A percentile compares a stretch with the other conserved stretches of the same genome.
Conservation (phyloP, 139 green algal species). For the Gonium pectorale region DNA sequence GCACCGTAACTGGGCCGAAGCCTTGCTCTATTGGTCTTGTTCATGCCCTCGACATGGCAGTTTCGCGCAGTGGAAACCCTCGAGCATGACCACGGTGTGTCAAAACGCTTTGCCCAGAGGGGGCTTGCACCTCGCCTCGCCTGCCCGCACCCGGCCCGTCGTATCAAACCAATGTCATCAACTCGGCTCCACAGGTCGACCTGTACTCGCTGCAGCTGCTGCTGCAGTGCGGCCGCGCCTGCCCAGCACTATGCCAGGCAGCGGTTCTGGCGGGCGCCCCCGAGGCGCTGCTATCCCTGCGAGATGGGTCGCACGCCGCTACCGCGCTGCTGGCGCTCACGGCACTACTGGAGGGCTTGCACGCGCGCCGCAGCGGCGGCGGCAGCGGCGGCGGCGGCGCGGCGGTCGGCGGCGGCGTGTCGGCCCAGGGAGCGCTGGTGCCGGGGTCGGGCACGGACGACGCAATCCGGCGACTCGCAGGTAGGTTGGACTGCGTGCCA, state of each 20-base stretch:
- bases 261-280: conserved; percentile 46
- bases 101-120: no score
- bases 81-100: no score
- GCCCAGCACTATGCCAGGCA: conserved; percentile 59
- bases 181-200: conserved; percentile 35
- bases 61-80: no score
- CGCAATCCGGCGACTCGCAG: conserved; percentile 51
- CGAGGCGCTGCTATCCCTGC: conserved; percentile 54
- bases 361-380: conserved; percentile 6
- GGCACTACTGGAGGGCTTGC: conserved; percentile 52
- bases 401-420: conserved; percentile 33
- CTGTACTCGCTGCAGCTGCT: conserved; percentile 58
- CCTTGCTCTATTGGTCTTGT: no score
- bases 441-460: conserved; percentile 53
- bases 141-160: no score
- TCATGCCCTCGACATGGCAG: no score
- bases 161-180: no score
- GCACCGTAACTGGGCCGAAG: no score
- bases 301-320: conserved; percentile 38
- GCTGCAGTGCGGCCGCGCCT: conserved; percentile 51
- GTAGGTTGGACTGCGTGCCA: conserved; percentile 30
- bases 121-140: no score
- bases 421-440: conserved; percentile 38
- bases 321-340: conserved; percentile 66
- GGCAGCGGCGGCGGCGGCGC: neutral